Evolutionary conservation across 345 rosid species (phyloP), one percentile per base, ranked within the genome.

Genomic region (Gynandropsis gynandra): DNA sequence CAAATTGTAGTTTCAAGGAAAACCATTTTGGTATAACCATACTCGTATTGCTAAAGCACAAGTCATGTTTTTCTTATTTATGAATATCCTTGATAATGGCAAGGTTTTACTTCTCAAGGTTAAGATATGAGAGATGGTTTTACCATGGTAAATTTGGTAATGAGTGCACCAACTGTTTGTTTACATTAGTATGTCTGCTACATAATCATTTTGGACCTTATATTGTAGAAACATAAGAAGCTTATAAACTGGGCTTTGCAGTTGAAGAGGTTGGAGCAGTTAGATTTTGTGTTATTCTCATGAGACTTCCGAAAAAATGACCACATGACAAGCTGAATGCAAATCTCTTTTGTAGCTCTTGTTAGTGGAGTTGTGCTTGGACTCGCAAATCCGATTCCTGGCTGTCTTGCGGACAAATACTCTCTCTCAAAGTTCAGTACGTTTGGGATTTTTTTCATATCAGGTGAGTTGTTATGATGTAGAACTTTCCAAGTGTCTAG

Each of bases 371-470:
- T 89, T 42, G 73, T 69, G 4, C 43, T 80, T 35, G 97, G 97
- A 10, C 80, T 86, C 75, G 94, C 81, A 66, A 83, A 81, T 66
- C 95, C 97, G 19, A 59, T 59, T 61, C 86, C 76, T 54, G 97
- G 97, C 29, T 83, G 95, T 68, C 71, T 89, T 58, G 97, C 94
- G 0, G 80, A 83, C 69, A 81, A 64, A 72, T 83, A 64, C 62
- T 72, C 69, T 66, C 55, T 89, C 41, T 78, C 97, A 24, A 89
- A 79, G 60, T 58, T 86, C 63, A 78, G 88, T 69, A 76, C 97
- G 8, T 72, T 81, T 33, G 81, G 76, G 31, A 89, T 89, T 51
- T 89, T 89, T 61, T 57, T 89, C 45, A 65, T 83, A 58, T 89
- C 97, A 56, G 95, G 97, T 89, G 19, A 59, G 16, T 62, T 32